Conservation (phyloP, 805 yeast species). For the Clavispora carvajalis region DNA sequence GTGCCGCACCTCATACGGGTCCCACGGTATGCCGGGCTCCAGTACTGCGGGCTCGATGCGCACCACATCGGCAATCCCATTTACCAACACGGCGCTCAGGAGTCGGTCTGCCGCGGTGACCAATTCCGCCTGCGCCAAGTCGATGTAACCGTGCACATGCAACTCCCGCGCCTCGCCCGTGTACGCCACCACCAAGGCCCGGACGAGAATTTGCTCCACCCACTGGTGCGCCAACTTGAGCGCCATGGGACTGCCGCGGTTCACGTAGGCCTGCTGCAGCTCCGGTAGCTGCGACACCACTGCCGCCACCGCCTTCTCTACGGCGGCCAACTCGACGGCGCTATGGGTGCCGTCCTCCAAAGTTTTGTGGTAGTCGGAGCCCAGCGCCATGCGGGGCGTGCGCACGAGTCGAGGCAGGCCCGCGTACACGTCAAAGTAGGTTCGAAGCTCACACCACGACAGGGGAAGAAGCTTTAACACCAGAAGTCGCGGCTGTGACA, state of each 20-base stretch:
- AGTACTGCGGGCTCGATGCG: neutral
- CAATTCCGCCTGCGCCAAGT: constrained; percentile 21
- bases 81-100: constrained; percentile 39
- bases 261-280: neutral
- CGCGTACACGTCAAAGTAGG: constrained; percentile 48
- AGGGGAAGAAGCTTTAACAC: constrained; percentile 58
- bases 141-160: constrained; percentile 47
- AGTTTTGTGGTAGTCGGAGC: constrained; percentile 25
- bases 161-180: constrained; percentile 60
- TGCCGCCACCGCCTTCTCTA: constrained; percentile 6
- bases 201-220: constrained; percentile 35
- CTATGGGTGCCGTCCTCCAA: constrained; percentile 33
- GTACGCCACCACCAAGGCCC: constrained; percentile 37
- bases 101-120: constrained; percentile 3
- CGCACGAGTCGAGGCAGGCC: constrained; percentile 26
- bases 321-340: constrained; percentile 38
- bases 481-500: constrained; percentile 34
- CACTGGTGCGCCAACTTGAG: constrained; percentile 25
- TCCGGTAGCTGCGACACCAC: constrained; percentile 7
- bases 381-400: constrained; percentile 41
- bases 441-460: constrained; percentile 66
- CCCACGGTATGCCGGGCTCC: neutral
- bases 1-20: neutral
- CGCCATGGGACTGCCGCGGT: neutral
- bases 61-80: constrained; percentile 45